Base-by-base conservation (phyloP, 2,329 filamentous ascomycete species). In the Xylariaceae sp. region DNA sequence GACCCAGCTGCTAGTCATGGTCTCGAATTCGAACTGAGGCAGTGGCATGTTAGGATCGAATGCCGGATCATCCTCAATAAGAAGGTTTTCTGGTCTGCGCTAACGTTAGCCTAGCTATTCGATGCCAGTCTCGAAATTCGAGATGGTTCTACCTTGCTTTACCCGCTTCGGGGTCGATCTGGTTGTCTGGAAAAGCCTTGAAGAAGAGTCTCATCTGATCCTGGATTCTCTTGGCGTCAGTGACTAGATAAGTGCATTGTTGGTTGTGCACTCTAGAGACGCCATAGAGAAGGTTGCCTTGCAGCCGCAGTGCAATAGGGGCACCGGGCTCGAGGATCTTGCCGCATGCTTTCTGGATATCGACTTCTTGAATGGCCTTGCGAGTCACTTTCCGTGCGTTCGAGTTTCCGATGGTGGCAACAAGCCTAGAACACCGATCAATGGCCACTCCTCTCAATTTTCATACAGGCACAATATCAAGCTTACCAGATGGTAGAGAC, bases 251-350 rank as follows among this genome's bases (percentile, higher is more conserved):
- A 44, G 82, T 81, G 68, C 89, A 96, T 74, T 99, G 92, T 71
- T 96, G 89, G 30, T 84, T 81, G 72, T 91, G 96, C 15, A 97
- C 92, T 53, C 89, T 84, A 2, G 91, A 88, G 13, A 96, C 84
- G 4, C 92, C 92, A 71, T 88, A 92, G 34, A 99, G 84, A 15
- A 99, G 80, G 67, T 88, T 97, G 13, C 92, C 89, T 71, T 97
- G 93, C 18, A 99, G 82, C 41, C 94, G 87, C 64, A 99, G 75
- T 3, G 94, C 93, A 76, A 99, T 88, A 2, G 94, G 94, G 1
- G 89, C 90, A 4, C 88, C 89, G 0, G 67, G 92, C 58, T 90
- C 82, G 44, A 90, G 84, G 71, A 99, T 96, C n/a, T 88, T 94
- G 64, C 88, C 82, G 73, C 93, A 97, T 59, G 94, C 92, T 70